Evolutionary conservation across 1,284 basidiomycete genomes (phyloP).

Genomic region (Pseudozyma thailandica): DNA sequence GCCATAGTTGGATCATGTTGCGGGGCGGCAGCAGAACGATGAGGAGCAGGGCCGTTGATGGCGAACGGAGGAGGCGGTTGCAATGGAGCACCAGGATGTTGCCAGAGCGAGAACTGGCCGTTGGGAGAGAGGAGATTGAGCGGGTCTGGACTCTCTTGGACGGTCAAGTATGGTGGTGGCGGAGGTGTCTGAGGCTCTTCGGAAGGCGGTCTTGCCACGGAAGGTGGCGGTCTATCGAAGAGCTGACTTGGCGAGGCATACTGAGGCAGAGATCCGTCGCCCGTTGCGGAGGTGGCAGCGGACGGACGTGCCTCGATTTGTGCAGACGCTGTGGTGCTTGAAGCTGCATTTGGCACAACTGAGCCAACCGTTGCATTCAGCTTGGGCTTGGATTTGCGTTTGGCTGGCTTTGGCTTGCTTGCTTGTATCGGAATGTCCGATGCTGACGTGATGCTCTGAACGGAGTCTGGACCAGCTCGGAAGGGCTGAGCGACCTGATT

Average conservation of each 20-base stretch:
- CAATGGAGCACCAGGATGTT: constrained; percentile 7
- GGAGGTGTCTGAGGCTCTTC: constrained; percentile 38
- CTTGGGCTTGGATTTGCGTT: constrained; percentile 14
- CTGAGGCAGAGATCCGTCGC: constrained; percentile 11
- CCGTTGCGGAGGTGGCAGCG: background rate
- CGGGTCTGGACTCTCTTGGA: constrained; percentile 50
- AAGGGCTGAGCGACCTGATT: background rate
- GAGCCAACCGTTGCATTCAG: background rate
- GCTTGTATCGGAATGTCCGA: constrained; percentile 19
- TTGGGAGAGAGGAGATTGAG: constrained; percentile 46
- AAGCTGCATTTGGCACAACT: background rate
- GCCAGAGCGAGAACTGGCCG: constrained; percentile 32
- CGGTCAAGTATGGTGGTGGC: constrained; percentile 4
- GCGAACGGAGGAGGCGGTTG: constrained; percentile 7
- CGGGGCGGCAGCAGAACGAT: background rate
- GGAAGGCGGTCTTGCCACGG: constrained; percentile 9
- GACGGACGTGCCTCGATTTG: background rate
- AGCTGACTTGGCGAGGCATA: constrained; percentile 31
- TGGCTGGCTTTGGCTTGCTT: constrained; percentile 7
- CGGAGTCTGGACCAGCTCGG: background rate
- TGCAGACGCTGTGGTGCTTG: background rate
- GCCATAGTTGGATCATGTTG: constrained; percentile 13
- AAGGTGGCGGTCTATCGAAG: constrained; percentile 13
- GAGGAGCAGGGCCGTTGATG: constrained; percentile 6
- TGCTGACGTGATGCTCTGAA: background rate